Conservation (phyloP, 2,329 filamentous ascomycete species). For the Talaromyces sp. region DNA sequence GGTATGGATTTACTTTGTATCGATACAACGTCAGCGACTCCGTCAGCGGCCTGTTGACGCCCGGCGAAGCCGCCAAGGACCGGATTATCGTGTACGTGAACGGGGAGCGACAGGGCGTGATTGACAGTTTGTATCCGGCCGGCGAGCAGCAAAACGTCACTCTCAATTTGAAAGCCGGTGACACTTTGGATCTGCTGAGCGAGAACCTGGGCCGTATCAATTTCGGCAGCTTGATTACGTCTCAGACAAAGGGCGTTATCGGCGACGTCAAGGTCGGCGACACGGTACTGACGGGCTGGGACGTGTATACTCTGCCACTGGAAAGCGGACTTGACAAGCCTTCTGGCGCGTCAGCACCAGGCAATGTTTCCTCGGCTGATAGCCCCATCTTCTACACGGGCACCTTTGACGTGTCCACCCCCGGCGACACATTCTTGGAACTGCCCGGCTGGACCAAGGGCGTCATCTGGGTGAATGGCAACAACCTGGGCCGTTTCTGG, state of each 20-base stretch:
- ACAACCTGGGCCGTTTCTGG: constrained; percentile 48
- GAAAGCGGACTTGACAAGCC: constrained; percentile 18
- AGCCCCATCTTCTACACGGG: constrained; percentile 5
- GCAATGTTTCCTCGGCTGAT: constrained; percentile 14
- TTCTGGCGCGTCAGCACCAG: not conserved
- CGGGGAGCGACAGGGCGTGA: constrained; percentile 36
- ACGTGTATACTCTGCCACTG: constrained; percentile 37
- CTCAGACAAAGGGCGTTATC: constrained; percentile 43
- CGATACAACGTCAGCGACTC: constrained; percentile 24
- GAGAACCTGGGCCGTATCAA: constrained; percentile 48
- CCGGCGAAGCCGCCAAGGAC: constrained; percentile 44
- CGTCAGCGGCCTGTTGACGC: constrained; percentile 31
- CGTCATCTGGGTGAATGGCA: constrained; percentile 44
- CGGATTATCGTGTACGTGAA: constrained; percentile 49
- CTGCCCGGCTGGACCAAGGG: constrained; percentile 43
- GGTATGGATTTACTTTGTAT: constrained; percentile 44
- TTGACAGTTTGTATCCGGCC: constrained; percentile 43
- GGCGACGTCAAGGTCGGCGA: constrained; percentile 39
- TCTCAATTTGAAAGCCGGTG: constrained; percentile 34
- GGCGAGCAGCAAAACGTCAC: constrained; percentile 32
- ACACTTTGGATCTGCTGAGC: constrained; percentile 42
- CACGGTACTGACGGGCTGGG: constrained; percentile 33
- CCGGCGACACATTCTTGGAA: constrained; percentile 35
- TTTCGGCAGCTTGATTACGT: constrained; percentile 28
- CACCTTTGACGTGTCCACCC: constrained; percentile 17